These are phyloP conservation scores for Lentithecium fluviatile DNA, from an alignment of 495 filamentous ascomycete genomes.

Conservation along the genomic window DNA sequence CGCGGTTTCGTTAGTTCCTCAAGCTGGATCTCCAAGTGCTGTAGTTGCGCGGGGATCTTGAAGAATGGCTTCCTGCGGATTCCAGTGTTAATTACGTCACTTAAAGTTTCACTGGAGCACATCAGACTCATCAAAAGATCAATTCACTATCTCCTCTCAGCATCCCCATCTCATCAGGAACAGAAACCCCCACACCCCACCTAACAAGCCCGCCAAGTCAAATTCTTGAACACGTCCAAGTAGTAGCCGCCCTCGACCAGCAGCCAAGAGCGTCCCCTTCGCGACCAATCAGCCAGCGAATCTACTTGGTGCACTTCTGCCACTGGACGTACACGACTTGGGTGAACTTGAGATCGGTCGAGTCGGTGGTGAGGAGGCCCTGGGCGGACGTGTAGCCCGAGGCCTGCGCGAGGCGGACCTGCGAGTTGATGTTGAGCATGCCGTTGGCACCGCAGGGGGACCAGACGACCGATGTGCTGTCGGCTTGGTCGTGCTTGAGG, in stretches of 20 bases:
- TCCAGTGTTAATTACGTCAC: too few relatives aligned
- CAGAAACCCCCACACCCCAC: too few relatives aligned
- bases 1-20: too few relatives aligned
- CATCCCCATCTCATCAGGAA: too few relatives aligned
- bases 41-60: too few relatives aligned
- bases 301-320: conserved; percentile 31
- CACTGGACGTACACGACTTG: conserved; percentile 39
- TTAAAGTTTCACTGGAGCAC: too few relatives aligned
- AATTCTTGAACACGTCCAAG: background rate
- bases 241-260: background rate
- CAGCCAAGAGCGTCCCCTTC: background rate
- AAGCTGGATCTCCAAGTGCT: too few relatives aligned
- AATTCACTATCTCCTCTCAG: too few relatives aligned
- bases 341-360: conserved; percentile 44
- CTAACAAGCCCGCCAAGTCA: too few relatives aligned
- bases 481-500: conserved; percentile 37
- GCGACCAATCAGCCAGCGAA: background rate
- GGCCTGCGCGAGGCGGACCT: conserved; percentile 31
- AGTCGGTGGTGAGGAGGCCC: conserved; percentile 46
- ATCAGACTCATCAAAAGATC: too few relatives aligned
- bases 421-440: conserved; percentile 44
- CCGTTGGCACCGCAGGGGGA: conserved; percentile 41
- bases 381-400: conserved; percentile 20
- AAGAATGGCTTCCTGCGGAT: too few relatives aligned
- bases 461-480: conserved; percentile 38